Evolutionary conservation across 345 rosid species (phyloP).

Genomic region (Salix koriyanagi): DNA sequence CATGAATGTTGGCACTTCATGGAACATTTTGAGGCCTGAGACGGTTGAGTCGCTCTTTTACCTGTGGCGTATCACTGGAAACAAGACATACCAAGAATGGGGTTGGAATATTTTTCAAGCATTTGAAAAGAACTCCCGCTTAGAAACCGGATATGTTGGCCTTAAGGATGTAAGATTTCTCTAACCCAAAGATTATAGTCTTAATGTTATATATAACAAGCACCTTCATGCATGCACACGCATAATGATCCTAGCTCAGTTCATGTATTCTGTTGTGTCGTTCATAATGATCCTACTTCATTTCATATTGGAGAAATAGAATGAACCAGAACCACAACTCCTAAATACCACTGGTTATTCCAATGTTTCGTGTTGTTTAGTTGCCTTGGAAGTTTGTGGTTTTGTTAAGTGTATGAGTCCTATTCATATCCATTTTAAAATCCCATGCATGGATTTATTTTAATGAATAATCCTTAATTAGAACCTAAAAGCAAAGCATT

Average conservation of each 20-base stretch:
- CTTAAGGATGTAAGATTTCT: constrained; percentile 72
- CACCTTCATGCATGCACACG: neutral
- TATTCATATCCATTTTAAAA: neutral
- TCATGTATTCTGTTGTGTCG: neutral
- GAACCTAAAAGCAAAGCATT: neutral
- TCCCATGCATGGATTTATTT: neutral
- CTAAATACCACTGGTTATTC: neutral
- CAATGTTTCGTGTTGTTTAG: neutral
- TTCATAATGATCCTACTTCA: neutral
- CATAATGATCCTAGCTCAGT: neutral
- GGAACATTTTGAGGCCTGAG: constrained; percentile 97
- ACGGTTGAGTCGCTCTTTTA: constrained; percentile 93
- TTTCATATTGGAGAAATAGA: neutral
- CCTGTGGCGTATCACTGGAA: constrained; percentile 95
- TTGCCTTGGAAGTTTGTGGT: neutral
- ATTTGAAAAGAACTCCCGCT: constrained; percentile 82
- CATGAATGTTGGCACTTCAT: constrained; percentile 94
- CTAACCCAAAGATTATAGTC: neutral
- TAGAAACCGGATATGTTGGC: constrained; percentile 88
- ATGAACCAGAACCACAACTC: neutral
- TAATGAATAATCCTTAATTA: neutral
- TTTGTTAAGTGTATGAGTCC: neutral
- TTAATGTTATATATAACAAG: neutral
- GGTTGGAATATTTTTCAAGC: constrained; percentile 98
- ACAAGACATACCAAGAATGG: constrained; percentile 96